phyloP scores from a whole-genome alignment of 352 stramenopile species.

The Phytophthora idaei region DNA sequence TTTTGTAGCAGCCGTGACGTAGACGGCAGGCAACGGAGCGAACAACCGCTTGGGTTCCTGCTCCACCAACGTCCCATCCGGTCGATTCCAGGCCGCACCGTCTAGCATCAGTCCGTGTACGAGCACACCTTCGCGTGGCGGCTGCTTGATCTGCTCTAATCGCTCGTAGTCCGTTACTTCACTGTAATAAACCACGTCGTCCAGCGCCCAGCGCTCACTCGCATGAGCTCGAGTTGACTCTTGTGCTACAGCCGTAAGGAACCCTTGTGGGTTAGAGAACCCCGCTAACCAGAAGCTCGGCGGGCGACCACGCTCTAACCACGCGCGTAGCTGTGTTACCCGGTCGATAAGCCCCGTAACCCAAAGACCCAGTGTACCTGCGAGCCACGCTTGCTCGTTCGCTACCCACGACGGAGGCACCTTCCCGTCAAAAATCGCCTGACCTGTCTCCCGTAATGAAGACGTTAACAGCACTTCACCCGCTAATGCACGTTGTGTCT shows the following conservation, averaged over 20 bases:
- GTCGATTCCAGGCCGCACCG: conserved; percentile 74
- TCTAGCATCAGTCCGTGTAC: conserved; percentile 78
- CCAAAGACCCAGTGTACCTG: conserved; percentile 70
- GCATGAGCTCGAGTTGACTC: conserved; percentile 73
- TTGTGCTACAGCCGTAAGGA: conserved; percentile 81
- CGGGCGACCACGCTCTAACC: conserved; percentile 67
- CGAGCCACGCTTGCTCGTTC: conserved; percentile 80
- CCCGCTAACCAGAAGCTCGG: conserved; percentile 79
- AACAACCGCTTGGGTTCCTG: conserved; percentile 82
- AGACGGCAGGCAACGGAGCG: conserved; percentile 71
- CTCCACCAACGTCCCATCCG: conserved; percentile 75
- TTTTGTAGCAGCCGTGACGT: conserved; percentile 79
- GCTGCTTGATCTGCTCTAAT: conserved; percentile 78
- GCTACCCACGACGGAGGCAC: conserved; percentile 61
- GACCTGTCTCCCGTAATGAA: conserved; percentile 56
- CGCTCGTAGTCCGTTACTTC: conserved; percentile 85
- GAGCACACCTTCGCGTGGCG: conserved; percentile 74
- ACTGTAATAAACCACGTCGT: conserved; percentile 82
- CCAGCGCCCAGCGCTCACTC: conserved; percentile 77
- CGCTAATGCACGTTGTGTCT: conserved; percentile 60
- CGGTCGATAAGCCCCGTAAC: conserved; percentile 68
- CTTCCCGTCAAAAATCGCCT: conserved; percentile 77
- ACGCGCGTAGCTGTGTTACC: conserved; percentile 59
- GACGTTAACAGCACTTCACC: conserved; percentile 68
- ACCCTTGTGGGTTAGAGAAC: conserved; percentile 78